phyloP scores from a whole-genome alignment of 2,329 filamentous ascomycete genomes.

The Fonsecaea erecta region DNA sequence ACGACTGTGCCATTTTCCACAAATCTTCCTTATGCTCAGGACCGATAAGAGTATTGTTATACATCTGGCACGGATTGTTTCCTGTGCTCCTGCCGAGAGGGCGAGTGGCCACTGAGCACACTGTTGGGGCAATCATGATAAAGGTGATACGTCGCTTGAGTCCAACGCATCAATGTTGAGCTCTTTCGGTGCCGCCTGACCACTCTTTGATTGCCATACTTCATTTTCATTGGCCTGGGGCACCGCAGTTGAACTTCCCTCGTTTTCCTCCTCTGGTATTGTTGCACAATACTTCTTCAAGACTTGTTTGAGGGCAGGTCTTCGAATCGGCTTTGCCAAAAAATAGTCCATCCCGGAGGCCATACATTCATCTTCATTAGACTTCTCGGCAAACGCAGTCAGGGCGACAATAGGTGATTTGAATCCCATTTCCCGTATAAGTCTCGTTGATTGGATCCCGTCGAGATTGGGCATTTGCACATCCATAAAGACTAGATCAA shows the following conservation, averaged over 20 bases:
- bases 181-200: constrained; percentile 5
- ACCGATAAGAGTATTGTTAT: background rate
- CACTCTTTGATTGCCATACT: background rate
- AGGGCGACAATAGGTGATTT: constrained; percentile 85
- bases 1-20: background rate
- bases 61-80: background rate
- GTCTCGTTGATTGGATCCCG: constrained; percentile 79
- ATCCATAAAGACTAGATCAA: constrained; percentile 95
- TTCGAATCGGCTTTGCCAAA: constrained; percentile 72
- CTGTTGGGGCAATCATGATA: constrained; percentile 22
- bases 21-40: background rate
- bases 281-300: constrained; percentile 80
- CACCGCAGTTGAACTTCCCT: constrained; percentile 26
- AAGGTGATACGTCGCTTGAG: constrained; percentile 26
- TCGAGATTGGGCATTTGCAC: constrained; percentile 94
- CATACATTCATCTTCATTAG: constrained; percentile 82
- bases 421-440: constrained; percentile 87
- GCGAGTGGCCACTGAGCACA: background rate
- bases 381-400: constrained; percentile 88
- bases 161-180: constrained; percentile 13
- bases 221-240: constrained; percentile 11
- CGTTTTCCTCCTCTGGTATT: constrained; percentile 71
- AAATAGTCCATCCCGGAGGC: constrained; percentile 94
- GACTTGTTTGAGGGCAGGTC: constrained; percentile 85
- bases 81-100: background rate